Evolutionary conservation across 129 eudicot genomes (phyloP), one percentile per base, ranked within the genome.

Genomic region (Lactuca saligna): DNA sequence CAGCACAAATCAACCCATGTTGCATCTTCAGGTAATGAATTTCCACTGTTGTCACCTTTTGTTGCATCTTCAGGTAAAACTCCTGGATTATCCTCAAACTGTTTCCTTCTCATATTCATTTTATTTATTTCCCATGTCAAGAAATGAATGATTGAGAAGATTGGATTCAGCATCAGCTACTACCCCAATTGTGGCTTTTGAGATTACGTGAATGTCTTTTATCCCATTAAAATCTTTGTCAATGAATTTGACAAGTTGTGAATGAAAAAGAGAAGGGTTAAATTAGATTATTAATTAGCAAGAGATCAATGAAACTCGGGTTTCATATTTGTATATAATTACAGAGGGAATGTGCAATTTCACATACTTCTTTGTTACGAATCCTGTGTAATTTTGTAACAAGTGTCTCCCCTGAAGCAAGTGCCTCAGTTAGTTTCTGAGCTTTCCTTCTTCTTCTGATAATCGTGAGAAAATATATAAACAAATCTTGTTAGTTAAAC

Each of bases 51-150:
- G 56, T 83, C 97, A 63, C 82, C 91, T 82, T 89, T 94, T 37
- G 93, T 94, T 32, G 99, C 99, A 67, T 89, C 99, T 34, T 94
- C 95, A 10, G 97, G 97, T 67, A 94, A 71, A 80, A 85, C 93
- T 14, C 96, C 96, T 25, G 84, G 86, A 66, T 82, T 90, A 78
- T 94, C 97, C 79, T 93, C 92, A 81, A 85, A 86, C 79, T 82
- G 87, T 80, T 89, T 86, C 20, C 20, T 20, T 20, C 20, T 20
- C 20, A 20, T 20, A 0, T 20, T 20, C 20, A 20, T 20, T 20
- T 20, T 20, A 20, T 20, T 20, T 20, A 20, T 20, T 20, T 20
- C 20, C 13, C 12, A 46, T 2, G 15, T 46, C 51, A n/a, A 46
- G 51, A 46, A 46, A 46, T 1, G 51, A 46, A 11, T 46, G 51